Evolutionary conservation across 2,329 filamentous ascomycete species (phyloP), one percentile per base, ranked within the genome.

Genomic region (Claviceps citrina): DNA sequence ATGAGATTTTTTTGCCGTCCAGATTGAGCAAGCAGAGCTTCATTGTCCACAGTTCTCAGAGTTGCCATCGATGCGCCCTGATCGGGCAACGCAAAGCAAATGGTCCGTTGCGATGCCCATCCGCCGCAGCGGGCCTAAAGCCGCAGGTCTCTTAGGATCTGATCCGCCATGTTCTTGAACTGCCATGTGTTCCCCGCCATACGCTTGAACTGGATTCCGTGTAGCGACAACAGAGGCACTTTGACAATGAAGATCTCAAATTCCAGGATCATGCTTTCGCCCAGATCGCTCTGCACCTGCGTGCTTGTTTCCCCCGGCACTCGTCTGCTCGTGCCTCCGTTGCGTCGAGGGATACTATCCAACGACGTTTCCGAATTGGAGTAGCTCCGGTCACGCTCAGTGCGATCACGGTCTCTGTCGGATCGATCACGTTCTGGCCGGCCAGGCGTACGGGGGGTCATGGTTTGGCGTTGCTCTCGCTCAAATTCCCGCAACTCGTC

Each of bases 181-280:
- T 95, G 87, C 87, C 89, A 96, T 43, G 91, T 96, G 44, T 93
- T 89, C 27, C 91, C 89, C 42, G 84, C 76, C 49, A 96, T 80
- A 56, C 91, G 86, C 70, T 98, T 98, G 67, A 98, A 98, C 59
- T 96, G 91, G 45, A 98, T 87, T 36, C 91, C 91, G 55, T 98
- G 89, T 42, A 98, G 64, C 31, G 82, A 86, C 44, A 98, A 76
- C 38, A 98, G 66, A 10, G 91, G 91, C 20, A 98, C 86, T 63
- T 98, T 98, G 57, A 98, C 91, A 50, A 98, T 91, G 49, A 95
- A 78, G 46, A 96, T 94, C 57, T 98, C 91, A 55, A 96, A 98
- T 47, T 84, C 78, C 39, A 96, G 66, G 30, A 84, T 71, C 71
- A 93, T 79, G 59, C 76, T 89, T 43, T 77, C 81, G 3, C 86